Conservation (phyloP, 768 basidiomycete genomes). For the Inosperma sp. region DNA sequence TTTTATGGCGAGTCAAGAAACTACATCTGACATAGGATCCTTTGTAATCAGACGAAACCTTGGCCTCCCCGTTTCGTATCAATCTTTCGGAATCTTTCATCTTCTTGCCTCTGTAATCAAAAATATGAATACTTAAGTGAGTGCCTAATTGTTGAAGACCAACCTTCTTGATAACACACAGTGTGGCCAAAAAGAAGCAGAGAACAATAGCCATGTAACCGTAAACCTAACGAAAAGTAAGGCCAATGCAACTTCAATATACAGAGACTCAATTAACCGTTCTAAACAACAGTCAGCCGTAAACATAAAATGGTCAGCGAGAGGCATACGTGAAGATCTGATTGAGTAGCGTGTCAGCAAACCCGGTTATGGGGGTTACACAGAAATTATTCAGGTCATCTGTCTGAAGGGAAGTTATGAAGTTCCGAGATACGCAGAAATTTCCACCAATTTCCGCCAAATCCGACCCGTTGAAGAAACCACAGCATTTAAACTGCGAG, state of each 20-base stretch:
- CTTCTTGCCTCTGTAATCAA: slow-evolving; percentile 59
- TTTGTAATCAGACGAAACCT: slow-evolving; percentile 56
- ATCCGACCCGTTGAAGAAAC: slow-evolving; percentile 71
- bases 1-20: neutral
- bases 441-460: slow-evolving; percentile 53
- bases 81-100: slow-evolving; percentile 83
- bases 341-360: slow-evolving; percentile 71
- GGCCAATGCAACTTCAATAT: neutral
- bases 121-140: neutral
- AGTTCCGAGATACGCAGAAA: slow-evolving; percentile 49
- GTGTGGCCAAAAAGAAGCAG: slow-evolving; percentile 69
- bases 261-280: slow-evolving; percentile 32
- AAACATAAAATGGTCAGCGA: neutral
- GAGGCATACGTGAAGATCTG: slow-evolving; percentile 74
- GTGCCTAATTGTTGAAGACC: slow-evolving; percentile 2
- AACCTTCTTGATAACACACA: slow-evolving; percentile 84
- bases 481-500: slow-evolving; percentile 78
- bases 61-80: slow-evolving; percentile 83
- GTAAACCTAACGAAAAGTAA: slow-evolving; percentile 48
- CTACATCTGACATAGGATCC: neutral
- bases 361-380: slow-evolving; percentile 60
- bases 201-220: slow-evolving; percentile 81
- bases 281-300: slow-evolving; percentile 27
- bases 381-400: slow-evolving; percentile 55
- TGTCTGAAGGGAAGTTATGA: slow-evolving; percentile 38